A percentile compares a stretch with the other conserved stretches of the same genome.
Evolutionary conservation across 257 asterid species (phyloP).

Genomic region (Ilex asprella): DNA sequence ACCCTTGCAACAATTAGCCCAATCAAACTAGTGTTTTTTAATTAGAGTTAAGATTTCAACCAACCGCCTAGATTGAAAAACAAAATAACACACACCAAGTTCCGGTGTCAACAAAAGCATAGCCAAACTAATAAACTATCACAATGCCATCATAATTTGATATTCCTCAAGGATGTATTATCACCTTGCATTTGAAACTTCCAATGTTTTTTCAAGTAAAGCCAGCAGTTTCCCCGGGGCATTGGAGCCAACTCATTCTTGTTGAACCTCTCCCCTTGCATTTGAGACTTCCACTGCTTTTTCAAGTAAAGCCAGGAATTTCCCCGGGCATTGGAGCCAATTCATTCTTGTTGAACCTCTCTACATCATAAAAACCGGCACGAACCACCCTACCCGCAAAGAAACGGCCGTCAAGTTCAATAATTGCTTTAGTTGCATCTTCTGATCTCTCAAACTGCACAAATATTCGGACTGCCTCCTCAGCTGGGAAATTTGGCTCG

Average conservation of each 20-base stretch:
- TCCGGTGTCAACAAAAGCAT: too few relatives aligned
- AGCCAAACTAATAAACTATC: too few relatives aligned
- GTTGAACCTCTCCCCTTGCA: slow-evolving; percentile 26
- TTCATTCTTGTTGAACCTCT: slow-evolving; percentile 65
- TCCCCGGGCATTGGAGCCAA: slow-evolving; percentile 92
- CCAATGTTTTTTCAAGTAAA: slow-evolving; percentile 22
- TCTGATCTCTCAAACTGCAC: slow-evolving; percentile 87
- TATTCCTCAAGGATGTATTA: too few relatives aligned
- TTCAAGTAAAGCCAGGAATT: slow-evolving; percentile 64
- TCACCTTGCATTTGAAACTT: too few relatives aligned
- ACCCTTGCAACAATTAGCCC: too few relatives aligned
- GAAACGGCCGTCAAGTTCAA: slow-evolving; percentile 92
- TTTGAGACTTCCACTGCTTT: background rate
- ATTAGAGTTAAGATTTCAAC: too few relatives aligned
- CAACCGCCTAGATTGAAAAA: too few relatives aligned
- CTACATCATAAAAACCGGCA: slow-evolving; percentile 85
- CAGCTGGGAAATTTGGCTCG: slow-evolving; percentile 81
- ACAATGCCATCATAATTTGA: too few relatives aligned
- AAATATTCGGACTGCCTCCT: slow-evolving; percentile 85
- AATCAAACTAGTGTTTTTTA: too few relatives aligned
- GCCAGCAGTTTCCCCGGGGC: slow-evolving; percentile 87
- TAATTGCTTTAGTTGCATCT: slow-evolving; percentile 83
- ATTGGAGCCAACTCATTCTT: slow-evolving; percentile 84
- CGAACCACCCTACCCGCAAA: slow-evolving; percentile 82
- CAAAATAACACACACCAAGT: too few relatives aligned